Conservation (phyloP, 1,284 basidiomycete species). For the Microbotryum lychnidis-dioicae region DNA sequence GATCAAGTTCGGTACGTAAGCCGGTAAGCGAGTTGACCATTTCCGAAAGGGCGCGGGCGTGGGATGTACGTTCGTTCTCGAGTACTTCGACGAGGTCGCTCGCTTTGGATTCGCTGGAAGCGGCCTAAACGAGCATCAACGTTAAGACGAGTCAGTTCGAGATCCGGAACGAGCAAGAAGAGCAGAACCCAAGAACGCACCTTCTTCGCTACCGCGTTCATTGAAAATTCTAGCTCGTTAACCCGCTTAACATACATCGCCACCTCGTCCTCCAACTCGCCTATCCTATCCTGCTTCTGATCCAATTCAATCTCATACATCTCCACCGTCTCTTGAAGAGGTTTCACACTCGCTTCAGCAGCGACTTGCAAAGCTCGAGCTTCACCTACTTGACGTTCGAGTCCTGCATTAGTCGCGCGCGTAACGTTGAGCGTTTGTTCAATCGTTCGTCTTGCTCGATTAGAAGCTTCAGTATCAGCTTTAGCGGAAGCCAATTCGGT, state of each 20-base stretch:
- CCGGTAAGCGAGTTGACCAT: background rate
- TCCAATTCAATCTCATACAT: background rate
- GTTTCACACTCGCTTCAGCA: background rate
- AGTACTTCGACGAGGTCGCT: background rate
- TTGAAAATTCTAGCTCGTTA: conserved; percentile 11
- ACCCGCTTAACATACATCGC: conserved; percentile 3
- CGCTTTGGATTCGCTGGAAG: background rate
- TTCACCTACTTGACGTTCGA: background rate
- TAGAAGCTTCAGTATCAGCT: background rate
- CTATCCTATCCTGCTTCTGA: conserved; percentile 1
- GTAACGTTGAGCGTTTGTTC: conserved; percentile 1
- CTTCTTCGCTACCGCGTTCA: conserved; percentile 18
- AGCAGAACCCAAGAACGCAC: conserved; percentile 1
- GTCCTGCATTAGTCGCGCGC: background rate
- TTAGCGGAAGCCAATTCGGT: background rate
- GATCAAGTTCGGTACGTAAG: too few species aligned
- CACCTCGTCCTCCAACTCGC: conserved; percentile 9
- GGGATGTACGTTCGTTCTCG: background rate
- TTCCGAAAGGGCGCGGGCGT: too few species aligned
- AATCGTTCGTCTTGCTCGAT: background rate
- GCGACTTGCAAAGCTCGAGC: background rate
- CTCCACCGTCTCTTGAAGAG: background rate
- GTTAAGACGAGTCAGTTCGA: conserved; percentile 11
- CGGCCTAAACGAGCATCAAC: conserved; percentile 6
- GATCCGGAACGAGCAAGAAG: conserved; percentile 6